A percentile compares a stretch with the other conserved stretches of the same genome.
Evolutionary conservation across 768 basidiomycete species (phyloP).

Genomic region (Daedalea quercina): DNA sequence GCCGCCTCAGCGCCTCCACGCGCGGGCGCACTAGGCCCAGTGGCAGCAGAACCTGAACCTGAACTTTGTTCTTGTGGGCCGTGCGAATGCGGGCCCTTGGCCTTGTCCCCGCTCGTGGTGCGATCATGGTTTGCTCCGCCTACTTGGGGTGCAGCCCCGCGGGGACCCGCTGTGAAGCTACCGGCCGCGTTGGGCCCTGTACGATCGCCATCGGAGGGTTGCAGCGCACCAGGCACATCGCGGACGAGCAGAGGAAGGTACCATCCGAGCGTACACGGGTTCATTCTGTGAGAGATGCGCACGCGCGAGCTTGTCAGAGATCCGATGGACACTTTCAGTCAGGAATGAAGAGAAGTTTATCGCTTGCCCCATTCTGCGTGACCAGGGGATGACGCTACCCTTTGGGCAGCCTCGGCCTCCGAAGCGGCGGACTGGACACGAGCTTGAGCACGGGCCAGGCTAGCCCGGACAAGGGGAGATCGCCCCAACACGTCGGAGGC

Average conservation of each 20-base stretch:
- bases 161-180: neutral
- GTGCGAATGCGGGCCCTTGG: neutral
- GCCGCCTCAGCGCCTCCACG: neutral
- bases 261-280: conserved; percentile 94
- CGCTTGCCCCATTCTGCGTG: neutral
- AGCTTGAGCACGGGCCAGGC: no score
- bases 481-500: no score
- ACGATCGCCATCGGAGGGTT: conserved; percentile 37
- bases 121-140: neutral
- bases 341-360: neutral
- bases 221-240: conserved; percentile 59
- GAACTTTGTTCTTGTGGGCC: neutral
- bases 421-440: no score
- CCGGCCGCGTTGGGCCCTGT: conserved; percentile 11
- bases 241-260: conserved; percentile 83
- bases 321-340: conserved; percentile 5
- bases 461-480: no score
- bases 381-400: no score
- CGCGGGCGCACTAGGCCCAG: neutral
- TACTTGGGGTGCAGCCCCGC: conserved; percentile 6
- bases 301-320: neutral
- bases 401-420: no score
- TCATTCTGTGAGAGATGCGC: conserved; percentile 54
- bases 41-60: neutral
- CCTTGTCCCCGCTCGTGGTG: neutral